Conservation (phyloP, 805 yeast genomes). For the Torulaspora delbrueckii region DNA sequence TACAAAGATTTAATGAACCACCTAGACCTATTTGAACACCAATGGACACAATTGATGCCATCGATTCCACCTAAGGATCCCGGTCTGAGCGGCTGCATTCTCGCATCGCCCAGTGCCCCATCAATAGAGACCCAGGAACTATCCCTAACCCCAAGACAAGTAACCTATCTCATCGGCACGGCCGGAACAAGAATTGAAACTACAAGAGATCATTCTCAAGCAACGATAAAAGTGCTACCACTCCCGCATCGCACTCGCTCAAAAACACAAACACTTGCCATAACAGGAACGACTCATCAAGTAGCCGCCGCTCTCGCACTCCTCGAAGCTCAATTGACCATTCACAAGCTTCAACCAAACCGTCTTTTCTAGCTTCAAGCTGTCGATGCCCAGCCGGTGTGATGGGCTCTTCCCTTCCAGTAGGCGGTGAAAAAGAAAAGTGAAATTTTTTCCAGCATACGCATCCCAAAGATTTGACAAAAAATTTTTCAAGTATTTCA, state of each 20-base stretch:
- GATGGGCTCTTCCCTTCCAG: background rate
- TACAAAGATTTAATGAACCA: slow-evolving; percentile 1
- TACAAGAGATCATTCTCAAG: slow-evolving; percentile 35
- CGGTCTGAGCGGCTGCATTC: background rate
- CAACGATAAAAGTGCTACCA: slow-evolving; percentile 40
- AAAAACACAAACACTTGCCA: slow-evolving; percentile 27
- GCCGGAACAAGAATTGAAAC: slow-evolving; percentile 39
- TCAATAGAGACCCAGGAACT: slow-evolving; percentile 9
- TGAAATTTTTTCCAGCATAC: slow-evolving; percentile 22
- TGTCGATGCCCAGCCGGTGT: background rate
- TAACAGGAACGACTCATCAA: slow-evolving; percentile 31
- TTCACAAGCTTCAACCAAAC: slow-evolving; percentile 6
- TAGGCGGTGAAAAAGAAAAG: slow-evolving; percentile 13
- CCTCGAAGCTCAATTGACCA: slow-evolving; percentile 20
- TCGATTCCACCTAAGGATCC: background rate
- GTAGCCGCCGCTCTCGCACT: slow-evolving; percentile 26
- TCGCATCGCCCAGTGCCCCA: background rate
- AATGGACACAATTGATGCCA: background rate
- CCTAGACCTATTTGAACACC: background rate
- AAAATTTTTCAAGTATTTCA: slow-evolving; percentile 11
- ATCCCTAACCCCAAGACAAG: slow-evolving; percentile 27
- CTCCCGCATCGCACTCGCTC: slow-evolving; percentile 20
- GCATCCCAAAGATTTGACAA: slow-evolving; percentile 8
- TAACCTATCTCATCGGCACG: slow-evolving; percentile 42
- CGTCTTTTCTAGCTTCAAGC: background rate